These are phyloP conservation scores for Microstegium vimineum DNA, from an alignment of 176 grass and related monocot genomes.

Conservation along the genomic window DNA sequence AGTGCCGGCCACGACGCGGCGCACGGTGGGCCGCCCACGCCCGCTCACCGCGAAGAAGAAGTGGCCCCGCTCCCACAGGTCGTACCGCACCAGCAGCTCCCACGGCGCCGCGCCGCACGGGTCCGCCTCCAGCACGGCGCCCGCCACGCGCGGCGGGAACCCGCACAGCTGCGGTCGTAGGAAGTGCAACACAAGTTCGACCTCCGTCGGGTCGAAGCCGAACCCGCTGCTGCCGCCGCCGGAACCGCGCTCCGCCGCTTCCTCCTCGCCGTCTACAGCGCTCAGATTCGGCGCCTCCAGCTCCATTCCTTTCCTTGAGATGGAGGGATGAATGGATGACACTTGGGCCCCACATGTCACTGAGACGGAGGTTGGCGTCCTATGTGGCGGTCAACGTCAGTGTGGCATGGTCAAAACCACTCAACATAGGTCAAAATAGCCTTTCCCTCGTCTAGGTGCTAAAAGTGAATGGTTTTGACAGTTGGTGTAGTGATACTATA, in stretches of 20 bases:
- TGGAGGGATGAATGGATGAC: no score
- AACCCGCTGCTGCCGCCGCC: not conserved
- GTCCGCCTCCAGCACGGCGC: conserved; percentile 38
- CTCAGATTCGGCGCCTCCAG: not conserved
- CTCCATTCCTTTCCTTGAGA: not conserved
- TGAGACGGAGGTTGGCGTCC: no score
- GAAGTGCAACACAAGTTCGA: conserved; percentile 44
- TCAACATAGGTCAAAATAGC: no score
- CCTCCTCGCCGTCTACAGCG: not conserved
- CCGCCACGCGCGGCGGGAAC: conserved; percentile 33
- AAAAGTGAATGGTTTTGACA: no score
- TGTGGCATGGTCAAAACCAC: no score
- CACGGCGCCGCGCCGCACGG: conserved; percentile 30
- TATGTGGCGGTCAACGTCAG: no score
- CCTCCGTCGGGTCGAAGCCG: conserved; percentile 37
- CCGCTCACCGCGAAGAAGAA: conserved; percentile 29
- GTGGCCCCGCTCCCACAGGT: conserved; percentile 4
- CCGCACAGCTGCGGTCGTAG: conserved; percentile 37
- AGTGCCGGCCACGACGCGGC: not conserved
- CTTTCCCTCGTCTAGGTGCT: no score
- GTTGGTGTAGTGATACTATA: no score
- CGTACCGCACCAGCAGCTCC: conserved; percentile 37
- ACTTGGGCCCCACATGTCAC: no score
- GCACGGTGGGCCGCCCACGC: not conserved
- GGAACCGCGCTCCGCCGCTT: not conserved